Percentiles rank a stretch among this genome's conserved stretches.
phyloP scores from a whole-genome alignment of 768 basidiomycete species.

The Suillus luteus region DNA sequence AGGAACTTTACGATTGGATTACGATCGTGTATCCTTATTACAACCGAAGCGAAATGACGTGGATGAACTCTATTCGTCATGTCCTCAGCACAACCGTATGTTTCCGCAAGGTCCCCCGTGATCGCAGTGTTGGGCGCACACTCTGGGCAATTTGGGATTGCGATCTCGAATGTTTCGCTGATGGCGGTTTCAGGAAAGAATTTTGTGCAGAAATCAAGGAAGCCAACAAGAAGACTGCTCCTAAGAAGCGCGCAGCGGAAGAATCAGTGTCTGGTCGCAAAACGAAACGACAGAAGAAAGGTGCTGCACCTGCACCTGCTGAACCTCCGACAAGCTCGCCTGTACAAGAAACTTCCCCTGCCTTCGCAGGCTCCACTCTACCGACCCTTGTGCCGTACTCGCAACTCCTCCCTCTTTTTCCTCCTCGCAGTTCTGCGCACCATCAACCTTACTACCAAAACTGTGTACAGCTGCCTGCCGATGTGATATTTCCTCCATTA shows the following conservation, averaged over 20 bases:
- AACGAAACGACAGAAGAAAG: conserved; percentile 49
- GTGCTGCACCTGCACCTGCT: conserved; percentile 17
- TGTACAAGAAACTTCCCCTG: conserved; percentile 19
- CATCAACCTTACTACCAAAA: conserved; percentile 77
- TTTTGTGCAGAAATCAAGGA: conserved; percentile 43
- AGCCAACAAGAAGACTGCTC: conserved; percentile 30
- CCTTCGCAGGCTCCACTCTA: conserved; percentile 21
- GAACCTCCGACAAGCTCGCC: conserved; percentile 19
- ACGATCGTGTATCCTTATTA: conserved; percentile 92
- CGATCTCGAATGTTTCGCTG: conserved; percentile 79
- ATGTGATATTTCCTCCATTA: conserved; percentile 74
- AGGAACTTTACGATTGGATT: conserved; percentile 97
- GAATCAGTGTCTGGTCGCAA: conserved; percentile 41
- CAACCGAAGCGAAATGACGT: conserved; percentile 89
- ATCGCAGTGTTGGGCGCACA: conserved; percentile 77
- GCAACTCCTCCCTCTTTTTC: conserved; percentile 45
- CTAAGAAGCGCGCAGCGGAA: conserved; percentile 44
- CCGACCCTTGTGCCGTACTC: conserved; percentile 26
- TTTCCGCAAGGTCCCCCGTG: conserved; percentile 83
- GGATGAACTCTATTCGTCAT: conserved; percentile 99
- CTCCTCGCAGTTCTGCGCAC: conserved; percentile 57
- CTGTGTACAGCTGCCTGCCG: conserved; percentile 56
- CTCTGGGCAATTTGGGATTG: conserved; percentile 88
- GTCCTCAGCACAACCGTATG: conserved; percentile 90
- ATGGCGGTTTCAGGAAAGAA: conserved; percentile 78